Base-by-base conservation (phyloP, 208 protist species). In the Trypanosoma lewisi region DNA sequence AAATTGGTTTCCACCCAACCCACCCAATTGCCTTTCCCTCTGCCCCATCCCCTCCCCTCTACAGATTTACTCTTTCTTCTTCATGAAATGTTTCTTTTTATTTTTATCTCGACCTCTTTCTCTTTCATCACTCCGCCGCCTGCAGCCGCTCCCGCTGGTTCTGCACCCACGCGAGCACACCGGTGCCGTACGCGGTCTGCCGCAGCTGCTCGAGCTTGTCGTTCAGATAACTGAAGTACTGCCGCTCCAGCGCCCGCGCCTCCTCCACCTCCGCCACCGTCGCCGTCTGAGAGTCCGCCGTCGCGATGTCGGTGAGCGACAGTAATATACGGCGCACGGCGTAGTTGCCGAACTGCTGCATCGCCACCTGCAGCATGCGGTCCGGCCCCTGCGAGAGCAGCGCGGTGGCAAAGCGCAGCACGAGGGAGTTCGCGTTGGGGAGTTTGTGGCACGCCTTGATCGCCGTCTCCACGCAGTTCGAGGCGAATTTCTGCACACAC, bases 391-490 rank as follows among this genome's bases (percentile, higher is more conserved):
- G 74, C 23, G 76, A 55, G 28, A 91, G 70, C 34, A 94, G 39
- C 11, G 79, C 77, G 7, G 63, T 69, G 28, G 75, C 81, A 11
- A 85, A 72, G 34, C 73, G 70, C 4, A 94, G 45, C 2, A 83
- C 55, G 45, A 91, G 75, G 47, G 75, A 50, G 12, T 28, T 53
- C 31, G 82, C 77, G 31, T 83, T 72, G 36, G 69, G 68, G 23
- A 77, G 52, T 34, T 60, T 65, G 41, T 65, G 48, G 5, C 82
- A 76, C 41, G 68, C 75, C 36, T 60, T 64, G 30, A 94, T 73
- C 27, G 81, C 80, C 21, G 80, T 69, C 63, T 94, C 82, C n/a
- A 91, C 78, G 62, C 82, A 91, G 72, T 94, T 90, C 7, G 87
- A 94, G 0, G 79, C 79, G 61, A 79, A 91, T 67, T 89, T 87